Base-by-base conservation (phyloP, 345 rosid species). In the Syzygium oleosum region DNA sequence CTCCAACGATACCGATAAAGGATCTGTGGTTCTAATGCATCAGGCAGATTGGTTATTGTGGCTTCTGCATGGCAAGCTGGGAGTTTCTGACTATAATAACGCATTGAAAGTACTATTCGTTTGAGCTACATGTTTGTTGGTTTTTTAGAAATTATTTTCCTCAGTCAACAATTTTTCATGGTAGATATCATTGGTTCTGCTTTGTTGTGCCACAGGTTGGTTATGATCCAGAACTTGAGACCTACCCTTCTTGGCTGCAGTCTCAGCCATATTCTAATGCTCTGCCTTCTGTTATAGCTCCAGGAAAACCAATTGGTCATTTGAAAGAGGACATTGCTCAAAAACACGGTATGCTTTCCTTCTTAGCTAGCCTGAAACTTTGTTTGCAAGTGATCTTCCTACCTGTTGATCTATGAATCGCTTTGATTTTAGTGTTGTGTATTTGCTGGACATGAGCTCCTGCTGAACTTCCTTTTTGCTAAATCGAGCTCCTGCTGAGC, bases 21-120 rank as follows among this genome's bases (percentile, higher is more conserved):
- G 94, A 88, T 95, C 96, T 22, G 94, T 92, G 5, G 23, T 93
- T 23, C 90, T 96, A 88, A 87, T 97, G 91, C 99, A 96, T 89
- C 99, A 97, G 90, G 98, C 98, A 49, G 99, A 97, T 95, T 97
- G 99, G 99, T 92, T 95, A 91, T 85, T 95, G 91, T 97, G 96
- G 99, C 92, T 95, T 90, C 96, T 97, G 87, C 99, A 95, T 85
- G 99, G 98, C 61, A 93, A 86, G 85, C 94, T 96, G n/a, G 99
- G 99, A 91, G 91, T 96, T 49, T 94, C 99, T 31, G 99, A 96
- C 91, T 96, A 97, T 88, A 97, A 97, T 85, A 96, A 97, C 58
- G 99, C 99, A 73, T 90, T 97, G 87, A 97, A 97, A 95, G 99
- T 96, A 85, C 55, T 84, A 46, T 22, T 49, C n/a, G 61, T 15